A percentile compares a stretch with the other conserved stretches of the same genome.
Evolutionary conservation across 2,329 filamentous ascomycete species (phyloP).

Genomic region (Thermothelomyces thermophilus): DNA sequence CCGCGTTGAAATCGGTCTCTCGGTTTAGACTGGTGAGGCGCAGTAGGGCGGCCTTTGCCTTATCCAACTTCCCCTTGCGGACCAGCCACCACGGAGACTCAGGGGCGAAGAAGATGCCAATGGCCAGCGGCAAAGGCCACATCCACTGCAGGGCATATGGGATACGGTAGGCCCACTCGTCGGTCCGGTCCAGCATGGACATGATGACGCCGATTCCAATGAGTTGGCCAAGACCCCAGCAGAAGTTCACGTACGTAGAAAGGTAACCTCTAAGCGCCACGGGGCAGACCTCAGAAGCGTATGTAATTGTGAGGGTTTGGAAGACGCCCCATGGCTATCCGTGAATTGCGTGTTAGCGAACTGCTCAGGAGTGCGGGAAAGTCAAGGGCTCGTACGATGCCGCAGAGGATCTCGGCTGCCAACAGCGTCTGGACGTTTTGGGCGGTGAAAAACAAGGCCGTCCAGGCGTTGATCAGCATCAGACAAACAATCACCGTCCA

Average conservation of each 20-base stretch:
- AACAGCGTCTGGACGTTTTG: slow-evolving; percentile 52
- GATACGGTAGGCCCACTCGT: slow-evolving; percentile 60
- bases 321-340: slow-evolving; percentile 38
- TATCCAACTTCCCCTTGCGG: slow-evolving; percentile 54
- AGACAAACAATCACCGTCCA: slow-evolving; percentile 57
- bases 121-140: slow-evolving; percentile 62
- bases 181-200: slow-evolving; percentile 56
- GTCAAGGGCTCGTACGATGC: slow-evolving; percentile 31
- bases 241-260: slow-evolving; percentile 71
- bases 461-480: slow-evolving; percentile 47
- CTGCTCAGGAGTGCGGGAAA: background rate
- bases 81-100: slow-evolving; percentile 74
- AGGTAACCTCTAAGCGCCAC: slow-evolving; percentile 64
- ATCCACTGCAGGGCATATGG: slow-evolving; percentile 73
- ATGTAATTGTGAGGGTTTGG: slow-evolving; percentile 51
- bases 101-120: slow-evolving; percentile 62
- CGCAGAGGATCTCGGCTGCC: slow-evolving; percentile 56
- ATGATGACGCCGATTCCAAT: slow-evolving; percentile 69
- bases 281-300: slow-evolving; percentile 67
- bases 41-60: slow-evolving; percentile 60
- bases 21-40: slow-evolving; percentile 56
- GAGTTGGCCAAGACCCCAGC: slow-evolving; percentile 70
- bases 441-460: slow-evolving; percentile 59
- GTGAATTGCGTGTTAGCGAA: slow-evolving; percentile 3
- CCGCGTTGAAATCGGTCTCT: slow-evolving; percentile 68